Evolutionary conservation across 129 eudicot genomes (phyloP), one percentile per base, ranked within the genome.

Genomic region (Pseudognaphalium luteoalbum): DNA sequence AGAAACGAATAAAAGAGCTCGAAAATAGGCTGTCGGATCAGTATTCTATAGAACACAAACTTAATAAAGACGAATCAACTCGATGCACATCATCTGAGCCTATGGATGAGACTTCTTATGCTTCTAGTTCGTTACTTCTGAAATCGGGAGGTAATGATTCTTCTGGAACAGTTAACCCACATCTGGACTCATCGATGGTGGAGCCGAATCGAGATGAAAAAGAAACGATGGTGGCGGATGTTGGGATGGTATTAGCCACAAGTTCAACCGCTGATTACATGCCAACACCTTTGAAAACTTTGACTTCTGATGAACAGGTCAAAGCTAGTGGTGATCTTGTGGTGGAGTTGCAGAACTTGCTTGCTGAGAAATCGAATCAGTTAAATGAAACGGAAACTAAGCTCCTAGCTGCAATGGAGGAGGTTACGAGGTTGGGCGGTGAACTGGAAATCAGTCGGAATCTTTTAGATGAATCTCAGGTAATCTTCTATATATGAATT

Each of bases 391-490:
- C 77, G 37, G 97, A 87, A 78, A 74, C 68, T 19, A 86, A 90
- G 79, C 81, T 88, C 41, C 83, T 65, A 44, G 81, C 77, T 28
- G 81, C 87, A 32, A 21, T 71, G 72, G 97, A 91, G 58, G 96
- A 94, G 81, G 82, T 86, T 69, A 81, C 87, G 21, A 91, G 82
- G 81, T 90, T 91, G 28, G 87, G 77, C 47, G 73, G 77, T 74
- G 98, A 94, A 75, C 79, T 94, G 87, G 98, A 91, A 81, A 82
- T 68, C 57, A 87, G 83, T 50, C 88, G 79, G 72, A 89, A 89
- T 81, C 96, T 91, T 32, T 89, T 94, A 25, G 92, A 91, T 78
- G 96, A 94, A 86, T 94, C 98, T 71, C 98, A 94, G 96, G 98
- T 94, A 90, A 52, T 59, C 44, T 58, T 52, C 90, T n/a, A 16